Evolutionary conservation across 768 basidiomycete species (phyloP).

Genomic region (Ephemerocybe angulata): DNA sequence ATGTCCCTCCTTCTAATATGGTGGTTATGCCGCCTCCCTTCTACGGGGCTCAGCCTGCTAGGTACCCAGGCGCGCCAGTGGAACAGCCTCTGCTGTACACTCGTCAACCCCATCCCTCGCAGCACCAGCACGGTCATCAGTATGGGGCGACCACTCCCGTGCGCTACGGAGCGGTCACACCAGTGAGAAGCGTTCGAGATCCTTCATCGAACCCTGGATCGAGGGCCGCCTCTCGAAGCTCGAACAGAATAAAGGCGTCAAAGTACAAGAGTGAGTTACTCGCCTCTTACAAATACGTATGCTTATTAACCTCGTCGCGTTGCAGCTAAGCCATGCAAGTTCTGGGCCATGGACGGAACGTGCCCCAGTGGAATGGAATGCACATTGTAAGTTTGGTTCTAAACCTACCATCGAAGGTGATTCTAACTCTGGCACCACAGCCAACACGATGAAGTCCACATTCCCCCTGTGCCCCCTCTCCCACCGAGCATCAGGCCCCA

Average conservation of each 20-base stretch:
- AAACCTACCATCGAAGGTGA: background rate
- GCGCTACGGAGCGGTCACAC: background rate
- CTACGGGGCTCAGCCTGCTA: background rate
- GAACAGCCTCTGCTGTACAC: background rate
- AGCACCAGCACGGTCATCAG: background rate
- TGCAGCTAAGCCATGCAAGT: constrained; percentile 62
- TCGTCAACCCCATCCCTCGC: background rate
- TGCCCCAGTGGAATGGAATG: constrained; percentile 55
- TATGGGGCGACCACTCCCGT: constrained; percentile 5
- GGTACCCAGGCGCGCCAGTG: background rate
- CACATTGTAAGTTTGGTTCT: constrained; percentile 47
- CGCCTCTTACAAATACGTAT: background rate
- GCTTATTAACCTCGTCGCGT: background rate
- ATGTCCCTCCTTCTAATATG: background rate
- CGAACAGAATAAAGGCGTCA: constrained; percentile 29
- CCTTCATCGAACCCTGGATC: constrained; percentile 4
- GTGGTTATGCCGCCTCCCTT: background rate
- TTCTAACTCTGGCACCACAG: constrained; percentile 25
- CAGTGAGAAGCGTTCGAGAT: background rate
- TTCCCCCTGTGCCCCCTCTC: constrained; percentile 1
- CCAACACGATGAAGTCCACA: constrained; percentile 38
- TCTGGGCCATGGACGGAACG: constrained; percentile 39
- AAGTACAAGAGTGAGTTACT: constrained; percentile 42
- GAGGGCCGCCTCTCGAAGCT: constrained; percentile 22
- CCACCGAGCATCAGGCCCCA: constrained; percentile 8